phyloP scores from a whole-genome alignment of 768 basidiomycete species.

The Kwoniella sp. region DNA sequence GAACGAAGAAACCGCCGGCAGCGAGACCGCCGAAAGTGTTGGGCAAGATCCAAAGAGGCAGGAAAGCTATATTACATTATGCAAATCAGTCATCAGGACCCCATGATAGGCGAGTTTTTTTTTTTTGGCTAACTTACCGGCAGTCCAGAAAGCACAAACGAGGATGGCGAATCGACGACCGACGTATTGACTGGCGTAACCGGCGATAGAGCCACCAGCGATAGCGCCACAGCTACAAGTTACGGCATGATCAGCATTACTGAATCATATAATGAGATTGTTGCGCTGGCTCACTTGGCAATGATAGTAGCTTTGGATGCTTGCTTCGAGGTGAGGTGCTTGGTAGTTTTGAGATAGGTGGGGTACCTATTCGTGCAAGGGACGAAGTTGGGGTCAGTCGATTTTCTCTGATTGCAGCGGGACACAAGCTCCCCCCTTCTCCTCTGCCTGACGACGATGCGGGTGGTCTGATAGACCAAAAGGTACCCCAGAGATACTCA shows the following conservation, averaged over 20 bases:
- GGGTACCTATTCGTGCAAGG: constrained; percentile 63
- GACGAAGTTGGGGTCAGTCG: constrained; percentile 45
- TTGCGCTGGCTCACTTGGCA: constrained; percentile 57
- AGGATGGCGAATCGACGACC: constrained; percentile 70
- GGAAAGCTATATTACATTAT: constrained; percentile 34
- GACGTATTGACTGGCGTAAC: constrained; percentile 71
- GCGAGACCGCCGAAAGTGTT: constrained; percentile 67
- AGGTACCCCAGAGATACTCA: constrained; percentile 16
- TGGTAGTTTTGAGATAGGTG: constrained; percentile 69
- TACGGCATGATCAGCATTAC: background rate
- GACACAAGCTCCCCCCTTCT: no score
- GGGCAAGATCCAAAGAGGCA: constrained; percentile 79
- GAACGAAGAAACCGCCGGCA: constrained; percentile 78
- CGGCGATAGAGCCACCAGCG: constrained; percentile 69
- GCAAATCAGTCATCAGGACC: no score
- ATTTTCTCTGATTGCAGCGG: background rate
- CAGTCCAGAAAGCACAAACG: constrained; percentile 15
- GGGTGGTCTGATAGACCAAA: no score
- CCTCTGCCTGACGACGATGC: no score
- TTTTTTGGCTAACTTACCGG: constrained; percentile 2
- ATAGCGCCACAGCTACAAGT: constrained; percentile 32
- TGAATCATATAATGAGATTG: background rate
- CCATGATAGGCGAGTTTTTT: no score
- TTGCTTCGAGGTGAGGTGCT: constrained; percentile 64
- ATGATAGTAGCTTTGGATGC: constrained; percentile 81